Conservation (phyloP, 2,329 filamentous ascomycete genomes). For the Fusarium proliferatum region DNA sequence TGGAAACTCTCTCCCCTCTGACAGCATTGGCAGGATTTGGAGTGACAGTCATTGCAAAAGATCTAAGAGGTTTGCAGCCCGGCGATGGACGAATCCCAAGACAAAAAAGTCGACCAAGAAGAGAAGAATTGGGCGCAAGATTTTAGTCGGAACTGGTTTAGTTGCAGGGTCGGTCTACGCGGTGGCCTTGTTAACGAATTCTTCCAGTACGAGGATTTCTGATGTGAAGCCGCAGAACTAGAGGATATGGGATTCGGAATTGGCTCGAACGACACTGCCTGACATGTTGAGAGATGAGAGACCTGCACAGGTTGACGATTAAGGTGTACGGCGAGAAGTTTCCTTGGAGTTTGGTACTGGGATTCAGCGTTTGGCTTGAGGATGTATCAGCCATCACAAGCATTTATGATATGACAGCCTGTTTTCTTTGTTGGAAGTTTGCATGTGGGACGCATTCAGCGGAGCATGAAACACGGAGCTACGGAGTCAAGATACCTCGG, state of each 20-base stretch:
- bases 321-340: not conserved
- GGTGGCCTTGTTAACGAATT: slow-evolving; percentile 68
- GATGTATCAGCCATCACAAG: not conserved
- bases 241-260: not conserved
- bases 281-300: not conserved
- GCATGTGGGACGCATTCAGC: not conserved
- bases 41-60: slow-evolving; percentile 45
- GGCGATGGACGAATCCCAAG: not conserved
- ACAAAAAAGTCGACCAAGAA: slow-evolving; percentile 49
- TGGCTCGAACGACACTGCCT: not conserved
- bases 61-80: not conserved
- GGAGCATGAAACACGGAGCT: slow-evolving; percentile 24
- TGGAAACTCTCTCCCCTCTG: slow-evolving; percentile 72
- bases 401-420: not conserved
- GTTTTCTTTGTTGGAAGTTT: slow-evolving; percentile 6
- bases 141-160: slow-evolving; percentile 65
- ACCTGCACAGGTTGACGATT: not conserved
- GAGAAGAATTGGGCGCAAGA: slow-evolving; percentile 57
- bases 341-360: slow-evolving; percentile 21
- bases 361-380: not conserved
- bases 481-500: slow-evolving; percentile 37
- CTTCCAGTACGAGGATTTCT: slow-evolving; percentile 61
- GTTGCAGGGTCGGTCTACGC: slow-evolving; percentile 68
- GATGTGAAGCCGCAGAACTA: slow-evolving; percentile 40
- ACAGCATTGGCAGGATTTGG: slow-evolving; percentile 55